A percentile compares a stretch with the other conserved stretches of the same genome.
Conservation (phyloP, 2,329 filamentous ascomycete species). For the Colletotrichum phormii region DNA sequence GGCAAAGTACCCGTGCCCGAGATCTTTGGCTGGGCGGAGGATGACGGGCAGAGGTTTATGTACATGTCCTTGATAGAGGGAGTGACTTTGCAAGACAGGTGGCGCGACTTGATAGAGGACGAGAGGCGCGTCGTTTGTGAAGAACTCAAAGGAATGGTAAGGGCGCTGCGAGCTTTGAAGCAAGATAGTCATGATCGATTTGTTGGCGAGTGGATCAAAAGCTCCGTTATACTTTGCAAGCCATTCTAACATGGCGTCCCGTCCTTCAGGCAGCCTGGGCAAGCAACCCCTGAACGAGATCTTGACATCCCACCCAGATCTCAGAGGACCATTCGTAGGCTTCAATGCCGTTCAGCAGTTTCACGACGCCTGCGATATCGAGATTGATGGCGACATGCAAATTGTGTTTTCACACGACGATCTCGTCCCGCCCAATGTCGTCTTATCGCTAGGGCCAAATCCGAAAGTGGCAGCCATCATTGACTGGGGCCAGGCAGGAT, state of each 20-base stretch:
- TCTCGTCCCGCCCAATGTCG: not conserved
- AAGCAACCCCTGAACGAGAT: not conserved
- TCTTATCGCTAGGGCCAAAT: not conserved
- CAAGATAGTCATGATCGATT: not conserved
- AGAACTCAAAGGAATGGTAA: not conserved
- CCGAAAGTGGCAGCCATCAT: not conserved
- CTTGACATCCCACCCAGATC: not conserved
- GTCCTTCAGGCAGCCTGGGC: not conserved
- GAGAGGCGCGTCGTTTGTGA: not conserved
- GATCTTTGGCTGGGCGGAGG: not conserved
- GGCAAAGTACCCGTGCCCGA: not conserved
- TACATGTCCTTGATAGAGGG: not conserved
- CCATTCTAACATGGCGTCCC: not conserved
- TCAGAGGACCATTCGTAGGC: not conserved
- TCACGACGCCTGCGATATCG: not conserved
- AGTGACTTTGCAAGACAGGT: not conserved
- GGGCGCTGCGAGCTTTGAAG: not conserved
- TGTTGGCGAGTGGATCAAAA: not conserved
- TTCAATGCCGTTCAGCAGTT: not conserved
- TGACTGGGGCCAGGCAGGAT: not conserved
- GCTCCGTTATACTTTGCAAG: not conserved
- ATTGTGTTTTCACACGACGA: constrained; percentile 1
- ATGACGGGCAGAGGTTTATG: not conserved
- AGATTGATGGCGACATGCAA: not conserved
- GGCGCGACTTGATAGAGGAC: not conserved